These are phyloP conservation scores for Ulota crispa DNA, from an alignment of 225 moss, liverwort and hornwort genomes.

Conservation along the genomic window DNA sequence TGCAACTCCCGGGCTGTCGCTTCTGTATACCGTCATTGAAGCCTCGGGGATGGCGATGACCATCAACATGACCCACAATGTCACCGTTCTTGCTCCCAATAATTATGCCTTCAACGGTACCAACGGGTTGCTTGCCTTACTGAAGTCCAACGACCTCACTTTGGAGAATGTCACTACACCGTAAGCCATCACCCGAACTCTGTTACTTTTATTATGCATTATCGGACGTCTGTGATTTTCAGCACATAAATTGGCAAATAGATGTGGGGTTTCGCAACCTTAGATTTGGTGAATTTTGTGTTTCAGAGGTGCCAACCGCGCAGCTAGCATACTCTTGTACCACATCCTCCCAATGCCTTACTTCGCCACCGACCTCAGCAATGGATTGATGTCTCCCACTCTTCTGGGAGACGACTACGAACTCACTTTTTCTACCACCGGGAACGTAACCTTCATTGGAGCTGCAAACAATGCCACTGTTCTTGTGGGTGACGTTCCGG, in stretches of 20 bases:
- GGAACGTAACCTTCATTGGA: conserved; percentile 27
- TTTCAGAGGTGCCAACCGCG: conserved; percentile 43
- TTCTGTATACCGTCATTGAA: not conserved
- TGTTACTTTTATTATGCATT: not conserved
- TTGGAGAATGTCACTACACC: conserved; percentile 19
- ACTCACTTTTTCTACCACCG: conserved; percentile 19
- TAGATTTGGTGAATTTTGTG: not conserved
- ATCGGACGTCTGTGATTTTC: fast-evolving
- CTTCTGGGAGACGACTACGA: not conserved
- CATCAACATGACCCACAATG: conserved; percentile 11
- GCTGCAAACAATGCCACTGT: conserved; percentile 43
- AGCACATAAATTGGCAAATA: not conserved
- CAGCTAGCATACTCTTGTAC: conserved; percentile 58
- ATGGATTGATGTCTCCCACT: conserved; percentile 24
- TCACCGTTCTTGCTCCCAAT: conserved; percentile 50
- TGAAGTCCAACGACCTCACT: conserved; percentile 20
- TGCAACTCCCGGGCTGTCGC: not conserved
- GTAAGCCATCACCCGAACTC: conserved; percentile 3
- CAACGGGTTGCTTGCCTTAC: conserved; percentile 6
- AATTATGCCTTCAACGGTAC: conserved; percentile 50
- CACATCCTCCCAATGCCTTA: conserved; percentile 28
- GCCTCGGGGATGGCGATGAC: not conserved
- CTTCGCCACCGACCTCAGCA: conserved; percentile 12
- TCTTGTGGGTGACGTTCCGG: conserved; percentile 13
- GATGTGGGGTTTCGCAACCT: not conserved